A percentile compares a stretch with the other conserved stretches of the same genome.
Conservation (phyloP, 345 rosid species). For the Acer saccharum region DNA sequence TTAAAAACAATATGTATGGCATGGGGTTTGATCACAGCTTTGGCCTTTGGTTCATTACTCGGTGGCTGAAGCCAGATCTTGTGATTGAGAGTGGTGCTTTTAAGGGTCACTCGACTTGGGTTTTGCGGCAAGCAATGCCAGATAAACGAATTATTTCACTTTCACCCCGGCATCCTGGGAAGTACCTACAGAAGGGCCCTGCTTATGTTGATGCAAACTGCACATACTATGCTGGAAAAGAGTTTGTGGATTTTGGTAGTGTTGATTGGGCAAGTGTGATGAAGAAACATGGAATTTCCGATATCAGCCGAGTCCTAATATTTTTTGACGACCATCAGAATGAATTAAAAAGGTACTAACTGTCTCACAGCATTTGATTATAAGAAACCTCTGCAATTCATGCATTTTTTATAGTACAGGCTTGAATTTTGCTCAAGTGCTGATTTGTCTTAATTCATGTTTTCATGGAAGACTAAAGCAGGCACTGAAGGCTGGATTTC, state of each 20-base stretch:
- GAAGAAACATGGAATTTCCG: slow-evolving; percentile 61
- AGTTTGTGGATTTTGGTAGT: slow-evolving; percentile 94
- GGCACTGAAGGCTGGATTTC: slow-evolving; percentile 83
- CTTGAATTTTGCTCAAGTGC: slow-evolving; percentile 1
- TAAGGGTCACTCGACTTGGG: slow-evolving; percentile 99
- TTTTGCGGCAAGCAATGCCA: slow-evolving; percentile 97
- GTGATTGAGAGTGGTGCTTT: slow-evolving; percentile 99
- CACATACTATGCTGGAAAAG: slow-evolving; percentile 97
- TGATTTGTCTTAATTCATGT: slow-evolving; percentile 20
- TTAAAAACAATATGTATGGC: slow-evolving; percentile 89
- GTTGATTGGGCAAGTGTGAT: slow-evolving; percentile 79
- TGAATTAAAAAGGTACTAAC: slow-evolving; percentile 79
- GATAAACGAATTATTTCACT: slow-evolving; percentile 77
- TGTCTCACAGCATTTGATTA: background rate
- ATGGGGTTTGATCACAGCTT: slow-evolving; percentile 99
- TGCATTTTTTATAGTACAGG: background rate
- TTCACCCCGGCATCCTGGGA: slow-evolving; percentile 91
- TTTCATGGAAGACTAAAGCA: slow-evolving; percentile 63
- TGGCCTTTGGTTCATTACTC: slow-evolving; percentile 95
- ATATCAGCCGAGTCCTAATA: slow-evolving; percentile 65
- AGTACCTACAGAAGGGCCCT: slow-evolving; percentile 87
- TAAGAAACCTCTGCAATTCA: background rate
- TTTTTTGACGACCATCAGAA: slow-evolving; percentile 98
- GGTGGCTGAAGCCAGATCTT: slow-evolving; percentile 87
- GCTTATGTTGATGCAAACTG: slow-evolving; percentile 98